Percentiles rank a stretch among this genome's conserved stretches.
Evolutionary conservation across 371 early-diverging fungal genomes (phyloP).

Genomic region (Mucor irregularis): DNA sequence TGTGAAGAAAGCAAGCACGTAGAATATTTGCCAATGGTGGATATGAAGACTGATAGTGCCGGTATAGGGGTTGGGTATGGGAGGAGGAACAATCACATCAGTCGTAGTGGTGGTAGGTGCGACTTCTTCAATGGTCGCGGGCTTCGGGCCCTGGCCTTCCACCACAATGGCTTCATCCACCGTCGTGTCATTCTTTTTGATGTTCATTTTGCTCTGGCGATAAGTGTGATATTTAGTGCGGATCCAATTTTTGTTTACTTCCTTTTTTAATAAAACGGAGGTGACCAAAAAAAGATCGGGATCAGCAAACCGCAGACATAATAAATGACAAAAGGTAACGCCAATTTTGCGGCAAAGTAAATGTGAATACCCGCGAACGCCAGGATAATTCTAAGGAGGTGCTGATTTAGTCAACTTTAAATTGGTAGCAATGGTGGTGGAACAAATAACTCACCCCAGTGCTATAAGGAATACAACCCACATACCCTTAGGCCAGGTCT

Average conservation of each 20-base stretch:
- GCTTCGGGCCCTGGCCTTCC: no score
- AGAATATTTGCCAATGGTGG: slow-evolving; percentile 90
- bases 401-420: background rate
- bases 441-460: slow-evolving; percentile 30
- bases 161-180: background rate
- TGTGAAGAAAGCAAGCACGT: slow-evolving; percentile 82
- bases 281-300: slow-evolving; percentile 47
- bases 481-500: slow-evolving; percentile 70
- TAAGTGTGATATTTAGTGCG: slow-evolving; percentile 16
- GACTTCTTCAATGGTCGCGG: no score
- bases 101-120: no score
- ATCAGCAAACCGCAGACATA: slow-evolving; percentile 61
- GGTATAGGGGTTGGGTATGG: slow-evolving; percentile 15
- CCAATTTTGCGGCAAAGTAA: slow-evolving; percentile 43
- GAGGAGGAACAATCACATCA: background rate
- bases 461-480: slow-evolving; percentile 67
- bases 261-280: slow-evolving; percentile 42
- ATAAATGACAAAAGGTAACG: slow-evolving; percentile 50
- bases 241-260: slow-evolving; percentile 44
- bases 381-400: slow-evolving; percentile 41
- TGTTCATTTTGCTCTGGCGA: slow-evolving; percentile 9
- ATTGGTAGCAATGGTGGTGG: no score
- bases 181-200: background rate
- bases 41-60: slow-evolving; percentile 56
- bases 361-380: slow-evolving; percentile 65